These are phyloP conservation scores for Pythium folliculosum DNA, from an alignment of 352 stramenopile species.

Conservation along the genomic window DNA sequence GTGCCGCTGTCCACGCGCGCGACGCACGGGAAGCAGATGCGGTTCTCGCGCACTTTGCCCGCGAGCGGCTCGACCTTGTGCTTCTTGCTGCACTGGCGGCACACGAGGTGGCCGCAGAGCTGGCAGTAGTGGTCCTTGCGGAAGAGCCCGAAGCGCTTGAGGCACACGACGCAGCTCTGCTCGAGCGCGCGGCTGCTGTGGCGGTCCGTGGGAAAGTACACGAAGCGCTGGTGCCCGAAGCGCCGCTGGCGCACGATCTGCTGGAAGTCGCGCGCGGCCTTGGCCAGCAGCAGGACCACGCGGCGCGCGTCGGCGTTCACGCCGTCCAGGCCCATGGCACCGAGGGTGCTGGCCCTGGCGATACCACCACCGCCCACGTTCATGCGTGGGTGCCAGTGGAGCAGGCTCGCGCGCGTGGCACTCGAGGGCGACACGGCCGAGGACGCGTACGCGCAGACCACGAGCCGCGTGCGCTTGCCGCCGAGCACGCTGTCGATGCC, in stretches of 20 bases:
- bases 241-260: conserved; percentile 57
- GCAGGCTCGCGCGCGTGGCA: conserved; percentile 12
- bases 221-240: conserved; percentile 53
- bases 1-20: conserved; percentile 52
- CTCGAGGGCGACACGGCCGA: not conserved
- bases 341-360: too few species aligned
- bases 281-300: conserved; percentile 46
- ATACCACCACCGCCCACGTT: not conserved
- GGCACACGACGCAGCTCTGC: conserved; percentile 48
- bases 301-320: conserved; percentile 19
- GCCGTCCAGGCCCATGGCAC: not conserved
- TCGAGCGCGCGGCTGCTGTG: conserved; percentile 25
- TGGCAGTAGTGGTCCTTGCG: conserved; percentile 63
- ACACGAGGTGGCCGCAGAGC: conserved; percentile 62
- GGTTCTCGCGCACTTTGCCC: conserved; percentile 49
- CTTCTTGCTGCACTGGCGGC: conserved; percentile 63
- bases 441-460: conserved; percentile 58
- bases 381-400: conserved; percentile 26
- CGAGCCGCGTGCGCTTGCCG: conserved; percentile 53
- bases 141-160: conserved; percentile 53
- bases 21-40: conserved; percentile 64
- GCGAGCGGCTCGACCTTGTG: conserved; percentile 64
- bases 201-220: conserved; percentile 37
- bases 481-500: conserved; percentile 44
- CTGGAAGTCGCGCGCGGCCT: conserved; percentile 53